Base-by-base conservation (phyloP, 371 early-diverging fungal genomes). In the Phascolomyces articulosus region DNA sequence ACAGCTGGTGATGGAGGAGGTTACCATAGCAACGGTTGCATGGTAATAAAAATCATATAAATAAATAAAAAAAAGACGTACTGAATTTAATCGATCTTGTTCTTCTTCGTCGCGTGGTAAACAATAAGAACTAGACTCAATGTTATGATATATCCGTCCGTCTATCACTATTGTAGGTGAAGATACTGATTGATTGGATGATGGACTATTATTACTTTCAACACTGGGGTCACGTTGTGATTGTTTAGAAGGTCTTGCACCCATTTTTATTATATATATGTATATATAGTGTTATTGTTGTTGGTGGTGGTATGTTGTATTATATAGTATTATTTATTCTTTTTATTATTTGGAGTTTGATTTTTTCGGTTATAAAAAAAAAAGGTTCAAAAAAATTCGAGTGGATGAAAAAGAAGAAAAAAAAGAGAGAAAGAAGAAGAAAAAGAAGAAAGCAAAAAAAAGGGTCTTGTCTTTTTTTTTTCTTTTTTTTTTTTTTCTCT, bases 51-150 rank as follows among this genome's bases (percentile, higher is more conserved):
- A n/a, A n/a, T n/a, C 20, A 26, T 3, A 11, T 60, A 47, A 11
- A 6, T 58, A 20, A 38, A 21, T 54, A 31, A 51, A 24, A 23
- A 23, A 51, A 24, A 20, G 55, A 65, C 65, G 20, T 74, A 80
- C 80, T 55, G 79, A 74, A 63, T 80, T 76, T 29, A 83, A 66
- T 64, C 83, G 73, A 57, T 83, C 80, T 67, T 78, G 79, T 63
- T 83, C 83, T 47, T 70, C 31, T 67, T 80, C 80, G 64, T 83
- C 83, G 41, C 75, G 73, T 44, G 83, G 83, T 58, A 83, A 60
- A 59, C 68, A 71, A 61, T 79, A 83, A 4, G 72, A 60, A 21
- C 70, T 68, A 15, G 62, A 59, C 24, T 73, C 74, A 31, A 73
- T 66, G 55, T 70, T 63, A 51, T 80, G 78, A 54, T 77, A 83